These are phyloP conservation scores for Cryphonectria carpinicola DNA, from an alignment of 2,329 filamentous ascomycete species.

Conservation along the genomic window DNA sequence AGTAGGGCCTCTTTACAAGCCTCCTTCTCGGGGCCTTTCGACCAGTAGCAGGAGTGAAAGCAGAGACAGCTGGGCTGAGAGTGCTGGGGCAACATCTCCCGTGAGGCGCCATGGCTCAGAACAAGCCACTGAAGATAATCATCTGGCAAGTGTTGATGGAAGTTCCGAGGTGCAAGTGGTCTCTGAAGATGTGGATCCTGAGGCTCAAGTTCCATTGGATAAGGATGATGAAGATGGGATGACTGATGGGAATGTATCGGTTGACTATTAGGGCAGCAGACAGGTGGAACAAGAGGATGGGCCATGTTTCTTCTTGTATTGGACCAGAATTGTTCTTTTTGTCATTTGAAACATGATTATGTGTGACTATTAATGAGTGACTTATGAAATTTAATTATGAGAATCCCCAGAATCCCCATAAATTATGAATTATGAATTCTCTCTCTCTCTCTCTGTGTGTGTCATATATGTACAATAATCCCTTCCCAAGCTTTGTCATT, in stretches of 20 bases:
- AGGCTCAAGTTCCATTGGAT: background rate
- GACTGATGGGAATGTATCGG: background rate
- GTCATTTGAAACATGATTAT: no score
- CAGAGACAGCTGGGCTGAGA: background rate
- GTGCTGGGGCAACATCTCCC: background rate
- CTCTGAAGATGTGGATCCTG: background rate
- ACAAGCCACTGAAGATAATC: no score
- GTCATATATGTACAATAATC: background rate
- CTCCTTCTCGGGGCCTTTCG: background rate
- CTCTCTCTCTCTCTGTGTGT: no score
- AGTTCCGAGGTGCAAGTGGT: background rate
- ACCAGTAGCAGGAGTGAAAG: background rate
- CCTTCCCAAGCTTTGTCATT: background rate
- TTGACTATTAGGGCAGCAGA: no score
- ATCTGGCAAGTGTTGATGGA: background rate
- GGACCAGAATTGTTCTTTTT: no score
- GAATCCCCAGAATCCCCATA: no score
- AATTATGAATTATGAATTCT: no score
- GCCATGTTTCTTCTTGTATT: no score
- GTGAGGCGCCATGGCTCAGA: no score
- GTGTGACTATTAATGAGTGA: no score
- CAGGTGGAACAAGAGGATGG: no score
- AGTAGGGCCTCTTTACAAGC: background rate
- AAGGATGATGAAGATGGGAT: background rate
- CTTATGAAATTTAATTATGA: no score